Base-by-base conservation (phyloP, 225 moss, liverwort and hornwort species). In the Straminergon stramineum region DNA sequence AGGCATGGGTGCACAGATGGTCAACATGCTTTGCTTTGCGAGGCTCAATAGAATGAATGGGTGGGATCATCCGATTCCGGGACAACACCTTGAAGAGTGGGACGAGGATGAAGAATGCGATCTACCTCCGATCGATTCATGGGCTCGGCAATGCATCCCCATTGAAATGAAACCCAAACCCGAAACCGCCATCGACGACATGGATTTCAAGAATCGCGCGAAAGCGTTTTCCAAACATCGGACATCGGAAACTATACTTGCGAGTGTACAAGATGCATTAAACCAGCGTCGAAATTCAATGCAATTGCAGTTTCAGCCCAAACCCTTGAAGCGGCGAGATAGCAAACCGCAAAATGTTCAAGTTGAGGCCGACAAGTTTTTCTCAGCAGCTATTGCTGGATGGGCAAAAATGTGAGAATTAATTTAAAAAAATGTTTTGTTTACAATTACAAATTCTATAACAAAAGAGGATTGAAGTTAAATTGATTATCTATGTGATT, bases 21-120 rank as follows among this genome's bases (percentile, higher is more conserved):
- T 94, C 77, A 93, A 88, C 63, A 53, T 94, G 82, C 10, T 92
- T 2, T 93, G 94, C 91, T 94, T 91, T 78, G 89, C 90, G 23
- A 73, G 88, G 17, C 88, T 91, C 4, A 92, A 87, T 34, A 62
- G 88, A 11, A 92, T 94, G 93, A 81, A 90, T 12, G 88, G 89
- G 15, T 94, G 94, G 94, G 88, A 94, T 23, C 94, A 94, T 77
- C 90, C 90, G 5, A 92, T 94, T 17, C 67, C 66, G 0, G 93
- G 94, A 2, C 94, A 93, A 75, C 90, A 93, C 61, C 91, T 93
- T 0, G 93, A 94, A 61, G 90, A 94, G 17, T 93, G 94, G 94
- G 88, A 93, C 1, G 91, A 86, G 61, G 90, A 91, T 4, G 66
- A 91, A 60, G 93, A 90, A 45, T 89, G 90, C 2, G 56, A 89